phyloP scores from a whole-genome alignment of 2,329 filamentous ascomycete species.

The Trichoderma cornu-damae region DNA sequence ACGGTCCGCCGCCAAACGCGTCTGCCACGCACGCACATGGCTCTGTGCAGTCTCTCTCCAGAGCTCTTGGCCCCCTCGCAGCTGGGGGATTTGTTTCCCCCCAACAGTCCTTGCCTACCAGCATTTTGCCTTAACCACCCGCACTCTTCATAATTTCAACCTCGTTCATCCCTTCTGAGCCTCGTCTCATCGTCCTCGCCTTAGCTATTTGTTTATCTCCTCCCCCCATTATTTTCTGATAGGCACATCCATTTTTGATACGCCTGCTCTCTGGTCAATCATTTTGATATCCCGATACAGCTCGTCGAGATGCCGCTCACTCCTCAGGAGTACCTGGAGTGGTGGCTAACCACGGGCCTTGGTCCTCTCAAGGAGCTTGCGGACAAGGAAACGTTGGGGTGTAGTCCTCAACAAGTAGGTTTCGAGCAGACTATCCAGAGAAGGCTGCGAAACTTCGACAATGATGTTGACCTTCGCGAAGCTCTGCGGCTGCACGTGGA shows the following conservation, averaged over 20 bases:
- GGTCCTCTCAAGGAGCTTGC: slow-evolving; percentile 27
- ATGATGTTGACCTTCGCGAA: slow-evolving; percentile 22
- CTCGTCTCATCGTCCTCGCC: background rate
- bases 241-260: background rate
- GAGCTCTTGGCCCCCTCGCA: background rate
- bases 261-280: background rate
- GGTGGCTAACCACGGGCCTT: slow-evolving; percentile 31
- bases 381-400: slow-evolving; percentile 19
- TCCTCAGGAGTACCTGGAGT: slow-evolving; percentile 31
- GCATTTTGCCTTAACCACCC: background rate
- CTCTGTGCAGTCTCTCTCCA: background rate
- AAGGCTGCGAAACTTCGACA: slow-evolving; percentile 32
- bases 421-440: slow-evolving; percentile 31
- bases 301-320: slow-evolving; percentile 29
- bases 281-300: background rate
- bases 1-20: slow-evolving; percentile 3
- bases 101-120: background rate
- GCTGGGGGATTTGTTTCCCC: background rate
- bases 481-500: slow-evolving; percentile 23
- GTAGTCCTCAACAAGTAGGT: slow-evolving; percentile 28
- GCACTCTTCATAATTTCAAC: background rate
- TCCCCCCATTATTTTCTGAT: background rate
- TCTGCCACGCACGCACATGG: background rate
- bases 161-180: background rate
- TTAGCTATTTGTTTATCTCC: background rate